Base-by-base conservation (phyloP, 2,329 filamentous ascomycete genomes). In the Microcyclospora pomicola region DNA sequence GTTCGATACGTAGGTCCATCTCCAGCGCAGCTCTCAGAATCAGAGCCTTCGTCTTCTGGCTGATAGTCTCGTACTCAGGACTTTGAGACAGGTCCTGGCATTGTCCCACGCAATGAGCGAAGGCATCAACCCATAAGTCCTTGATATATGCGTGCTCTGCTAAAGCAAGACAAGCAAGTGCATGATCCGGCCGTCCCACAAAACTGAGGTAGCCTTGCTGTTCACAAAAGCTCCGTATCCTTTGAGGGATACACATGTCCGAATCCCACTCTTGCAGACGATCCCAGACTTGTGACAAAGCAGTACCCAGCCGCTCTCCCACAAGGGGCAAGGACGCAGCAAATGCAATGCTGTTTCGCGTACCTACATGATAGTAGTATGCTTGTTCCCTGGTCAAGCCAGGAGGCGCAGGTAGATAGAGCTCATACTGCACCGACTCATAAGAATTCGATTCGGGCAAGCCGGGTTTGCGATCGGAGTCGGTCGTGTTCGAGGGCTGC, bases 41-140 rank as follows among this genome's bases (percentile, higher is more conserved):
- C 6, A 83, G 65, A n/a, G 73, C 72, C 43, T 74, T 75, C 1
- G 80, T 77, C 2, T 66, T 38, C 5, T 42, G 16, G 16, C 36
- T 36, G 60, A 71, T 48, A 62, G 79, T 77, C 55, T 70, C 62
- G 43, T 76, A 82, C 44, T 82, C 80, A 1, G 68, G 55, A 46
- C 69, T 72, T 5, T 60, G 51, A 31, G 66, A 62, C 5, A 87
- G 44, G 16, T 64, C 63, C 14, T 80, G 73, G 42, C 71, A 72
- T 82, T 88, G 86, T 32, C 82, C 83, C 28, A 80, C 78, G 52
- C 82, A 85, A 51, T 91, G 83, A 11, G 73, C 69, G 58, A 87
- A 85, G 0, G 82, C 77, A 50, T 82, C 72, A 9, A 77, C 69
- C 65, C 83, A 88, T 10, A 83, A 59, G n/a, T 75, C 68, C 37